A percentile compares a stretch with the other conserved stretches of the same genome.
Evolutionary conservation across 2,329 filamentous ascomycete genomes (phyloP).

Genomic region (Monosporascus sp.): DNA sequence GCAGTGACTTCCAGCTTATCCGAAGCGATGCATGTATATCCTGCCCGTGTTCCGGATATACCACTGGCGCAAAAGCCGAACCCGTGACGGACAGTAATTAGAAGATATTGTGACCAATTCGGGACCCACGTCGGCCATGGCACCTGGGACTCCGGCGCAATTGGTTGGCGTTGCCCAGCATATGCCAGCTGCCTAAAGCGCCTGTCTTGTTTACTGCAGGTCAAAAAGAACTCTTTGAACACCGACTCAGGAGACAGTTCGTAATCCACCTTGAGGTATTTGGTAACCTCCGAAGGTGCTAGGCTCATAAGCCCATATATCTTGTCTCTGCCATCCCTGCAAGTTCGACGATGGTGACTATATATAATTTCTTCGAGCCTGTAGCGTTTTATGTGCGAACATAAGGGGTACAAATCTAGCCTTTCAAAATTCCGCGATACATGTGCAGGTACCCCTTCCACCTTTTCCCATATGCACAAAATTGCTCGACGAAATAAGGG

Average conservation of each 20-base stretch:
- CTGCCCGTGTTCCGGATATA: slow-evolving; percentile 4
- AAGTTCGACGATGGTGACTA: background rate
- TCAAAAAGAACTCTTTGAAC: slow-evolving; percentile 7
- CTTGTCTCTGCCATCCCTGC: slow-evolving; percentile 9
- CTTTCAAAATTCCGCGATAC: background rate
- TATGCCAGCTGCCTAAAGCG: slow-evolving; percentile 1
- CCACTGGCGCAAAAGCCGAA: slow-evolving; percentile 6
- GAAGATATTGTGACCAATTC: slow-evolving; percentile 3
- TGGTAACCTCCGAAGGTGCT: background rate
- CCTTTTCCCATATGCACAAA: background rate
- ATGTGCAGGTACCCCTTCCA: background rate
- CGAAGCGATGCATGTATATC: background rate
- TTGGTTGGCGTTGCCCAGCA: background rate
- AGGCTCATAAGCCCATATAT: slow-evolving; percentile 11
- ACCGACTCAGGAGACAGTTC: background rate
- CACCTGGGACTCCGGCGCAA: background rate
- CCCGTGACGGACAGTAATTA: background rate
- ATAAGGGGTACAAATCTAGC: background rate
- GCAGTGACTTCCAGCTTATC: slow-evolving; percentile 5
- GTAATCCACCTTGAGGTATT: slow-evolving; percentile 8
- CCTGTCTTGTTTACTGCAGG: background rate
- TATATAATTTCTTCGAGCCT: background rate
- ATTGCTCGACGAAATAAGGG: slow-evolving; percentile 7
- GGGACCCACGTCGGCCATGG: slow-evolving; percentile 12
- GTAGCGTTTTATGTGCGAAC: background rate